Base-by-base conservation (phyloP, 2,329 filamentous ascomycete genomes). In the Xylariaceae sp. region DNA sequence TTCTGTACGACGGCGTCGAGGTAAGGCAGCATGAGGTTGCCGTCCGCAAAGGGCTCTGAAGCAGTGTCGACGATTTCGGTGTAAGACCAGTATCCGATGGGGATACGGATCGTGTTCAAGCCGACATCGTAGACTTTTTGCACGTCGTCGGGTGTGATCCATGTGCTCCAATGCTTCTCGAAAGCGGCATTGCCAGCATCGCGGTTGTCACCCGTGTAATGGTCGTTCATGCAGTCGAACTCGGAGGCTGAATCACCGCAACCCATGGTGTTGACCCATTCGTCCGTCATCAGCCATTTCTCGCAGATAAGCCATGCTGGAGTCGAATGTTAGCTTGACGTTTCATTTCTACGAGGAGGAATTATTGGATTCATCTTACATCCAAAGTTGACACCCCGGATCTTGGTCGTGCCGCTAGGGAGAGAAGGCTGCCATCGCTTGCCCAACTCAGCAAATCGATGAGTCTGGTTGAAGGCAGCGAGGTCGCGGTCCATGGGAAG, bases 391-490 rank as follows among this genome's bases (percentile, higher is more conserved):
- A 62, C 60, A 41, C 60, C 60, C 6, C 60, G 60, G 28, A 62
- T 61, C 47, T 62, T 62, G 36, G 48, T 60, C 14, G 58, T 49
- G 41, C 58, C 60, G 42, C 38, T 47, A 6, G 60, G 55, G 3
- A 68, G 57, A 7, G 55, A 55, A 13, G 67, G 66, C 54, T 63
- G 42, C 47, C 65, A 68, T 2, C 66, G 63, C 55, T 68, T 69
- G 42, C 65, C 66, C 13, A 69, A 63, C 51, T 66, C 36, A 51
- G 64, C 64, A 31, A 64, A 65, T 17, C 66, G 66, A 46, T 57
- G 56, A 2, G 63, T 68, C 53, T 63, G 63, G 56, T 69, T 69
- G 53, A 69, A 69, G 10, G 66, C 66, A 2, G 58, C 58, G 34
- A 69, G 58, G 43, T 68, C 63, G 33, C 60, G 63, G 38, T 66